Conservation (phyloP, 768 basidiomycete species). For the Saitozyma podzolica region DNA sequence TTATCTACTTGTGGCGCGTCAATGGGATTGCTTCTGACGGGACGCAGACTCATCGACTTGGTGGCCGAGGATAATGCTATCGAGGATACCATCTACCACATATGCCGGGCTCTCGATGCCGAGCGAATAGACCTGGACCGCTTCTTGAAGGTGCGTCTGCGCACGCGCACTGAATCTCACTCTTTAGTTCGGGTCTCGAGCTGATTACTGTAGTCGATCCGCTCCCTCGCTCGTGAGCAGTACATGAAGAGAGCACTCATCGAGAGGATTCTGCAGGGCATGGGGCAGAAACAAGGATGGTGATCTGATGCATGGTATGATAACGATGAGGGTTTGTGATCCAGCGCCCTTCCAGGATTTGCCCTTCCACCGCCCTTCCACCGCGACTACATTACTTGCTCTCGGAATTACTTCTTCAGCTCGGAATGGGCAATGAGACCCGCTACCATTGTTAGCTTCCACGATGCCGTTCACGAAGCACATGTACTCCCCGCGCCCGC, state of each 20-base stretch:
- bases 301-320: constrained; percentile 5
- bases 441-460: constrained; percentile 18
- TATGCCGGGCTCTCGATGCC: constrained; percentile 83
- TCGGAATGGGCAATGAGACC: constrained; percentile 40
- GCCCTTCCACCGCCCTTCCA: background rate
- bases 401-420: constrained; percentile 25
- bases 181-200: constrained; percentile 52
- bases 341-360: constrained; percentile 1
- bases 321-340: background rate
- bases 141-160: constrained; percentile 74
- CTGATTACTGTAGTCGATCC: constrained; percentile 57
- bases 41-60: constrained; percentile 77
- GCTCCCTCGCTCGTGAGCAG: constrained; percentile 88
- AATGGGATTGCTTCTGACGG: constrained; percentile 8
- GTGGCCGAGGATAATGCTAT: constrained; percentile 99
- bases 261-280: constrained; percentile 69
- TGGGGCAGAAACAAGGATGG: constrained; percentile 48
- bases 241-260: constrained; percentile 94
- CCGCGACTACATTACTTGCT: background rate
- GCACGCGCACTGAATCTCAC: constrained; percentile 5
- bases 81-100: constrained; percentile 96
- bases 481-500: background rate
- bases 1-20: too few species aligned
- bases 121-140: constrained; percentile 86
- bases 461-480: background rate